Percentiles rank a stretch among this genome's conserved stretches.
Evolutionary conservation across 73 alveolate species (phyloP).

Genomic region (Breviolum minutum): DNA sequence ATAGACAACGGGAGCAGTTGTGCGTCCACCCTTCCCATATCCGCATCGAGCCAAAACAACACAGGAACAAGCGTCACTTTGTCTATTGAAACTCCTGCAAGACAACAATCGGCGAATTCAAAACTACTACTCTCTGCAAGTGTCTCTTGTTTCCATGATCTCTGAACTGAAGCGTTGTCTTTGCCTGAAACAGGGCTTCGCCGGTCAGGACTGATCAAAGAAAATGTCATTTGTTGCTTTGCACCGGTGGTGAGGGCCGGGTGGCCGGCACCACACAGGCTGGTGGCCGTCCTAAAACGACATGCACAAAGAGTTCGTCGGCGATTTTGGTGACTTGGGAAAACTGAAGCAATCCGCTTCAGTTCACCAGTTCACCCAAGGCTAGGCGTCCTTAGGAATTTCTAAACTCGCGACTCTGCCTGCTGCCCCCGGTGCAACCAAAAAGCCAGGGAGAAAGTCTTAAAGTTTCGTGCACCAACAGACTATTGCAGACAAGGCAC

Average conservation of each 20-base stretch:
- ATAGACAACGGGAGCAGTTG: slow-evolving; percentile 9
- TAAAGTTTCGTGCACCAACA: not conserved
- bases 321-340: not conserved
- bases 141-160: too few species aligned
- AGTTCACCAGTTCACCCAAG: slow-evolving; percentile 18
- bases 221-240: not conserved
- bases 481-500: not conserved
- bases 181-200: slow-evolving; percentile 35
- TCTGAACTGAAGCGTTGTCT: not conserved
- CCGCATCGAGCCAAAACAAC: not conserved
- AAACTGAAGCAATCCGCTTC: not conserved
- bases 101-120: too few species aligned
- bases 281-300: slow-evolving; percentile 12
- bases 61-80: not conserved
- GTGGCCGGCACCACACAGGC: not conserved
- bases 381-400: slow-evolving; percentile 15
- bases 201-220: not conserved
- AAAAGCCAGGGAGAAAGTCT: too few species aligned
- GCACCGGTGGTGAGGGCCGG: not conserved
- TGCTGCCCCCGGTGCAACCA: too few species aligned
- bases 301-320: slow-evolving; percentile 37
- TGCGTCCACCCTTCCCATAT: slow-evolving; percentile 1
- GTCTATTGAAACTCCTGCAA: not conserved
- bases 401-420: not conserved
- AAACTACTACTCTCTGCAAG: too few species aligned